A percentile compares a stretch with the other conserved stretches of the same genome.
These are phyloP conservation scores for Hansenula lynferdii DNA, from an alignment of 1,139 yeast species.

Conservation along the genomic window DNA sequence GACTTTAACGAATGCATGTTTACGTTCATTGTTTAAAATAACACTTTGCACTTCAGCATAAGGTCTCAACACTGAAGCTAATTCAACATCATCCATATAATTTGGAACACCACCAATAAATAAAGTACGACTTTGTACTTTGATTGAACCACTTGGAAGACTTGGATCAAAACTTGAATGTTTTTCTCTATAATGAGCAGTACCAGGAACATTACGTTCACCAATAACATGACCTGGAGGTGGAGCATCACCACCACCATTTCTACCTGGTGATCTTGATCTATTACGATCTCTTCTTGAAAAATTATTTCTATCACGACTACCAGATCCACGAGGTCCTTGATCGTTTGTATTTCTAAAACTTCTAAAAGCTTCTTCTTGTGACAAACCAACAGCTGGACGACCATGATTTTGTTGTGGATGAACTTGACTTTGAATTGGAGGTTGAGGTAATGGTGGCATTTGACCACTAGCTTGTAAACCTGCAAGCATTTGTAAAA, in stretches of 20 bases:
- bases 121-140: slow-evolving; percentile 83
- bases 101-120: slow-evolving; percentile 93
- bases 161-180: slow-evolving; percentile 64
- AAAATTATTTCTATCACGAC: slow-evolving; percentile 4
- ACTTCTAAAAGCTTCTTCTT: slow-evolving; percentile 22
- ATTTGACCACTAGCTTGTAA: slow-evolving; percentile 26
- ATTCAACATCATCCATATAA: slow-evolving; percentile 69
- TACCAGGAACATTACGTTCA: slow-evolving; percentile 64
- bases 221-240: slow-evolving; percentile 36
- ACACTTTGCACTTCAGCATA: slow-evolving; percentile 93
- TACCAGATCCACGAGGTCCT: slow-evolving; percentile 11
- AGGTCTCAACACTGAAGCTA: slow-evolving; percentile 69
- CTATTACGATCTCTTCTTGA: slow-evolving; percentile 17
- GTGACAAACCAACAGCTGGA: slow-evolving; percentile 13
- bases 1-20: slow-evolving; percentile 96
- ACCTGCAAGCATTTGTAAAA: slow-evolving; percentile 38
- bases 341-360: slow-evolving; percentile 21
- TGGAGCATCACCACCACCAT: slow-evolving; percentile 8
- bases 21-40: slow-evolving; percentile 80
- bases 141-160: slow-evolving; percentile 75
- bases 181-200: slow-evolving; percentile 69
- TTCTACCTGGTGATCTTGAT: slow-evolving; percentile 23
- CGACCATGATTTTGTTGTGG: slow-evolving; percentile 2
- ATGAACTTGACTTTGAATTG: background rate
- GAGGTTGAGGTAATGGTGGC: slow-evolving; percentile 19